phyloP scores from a whole-genome alignment of 192 early-diverging fungal species.

The Spinellus fusiger region DNA sequence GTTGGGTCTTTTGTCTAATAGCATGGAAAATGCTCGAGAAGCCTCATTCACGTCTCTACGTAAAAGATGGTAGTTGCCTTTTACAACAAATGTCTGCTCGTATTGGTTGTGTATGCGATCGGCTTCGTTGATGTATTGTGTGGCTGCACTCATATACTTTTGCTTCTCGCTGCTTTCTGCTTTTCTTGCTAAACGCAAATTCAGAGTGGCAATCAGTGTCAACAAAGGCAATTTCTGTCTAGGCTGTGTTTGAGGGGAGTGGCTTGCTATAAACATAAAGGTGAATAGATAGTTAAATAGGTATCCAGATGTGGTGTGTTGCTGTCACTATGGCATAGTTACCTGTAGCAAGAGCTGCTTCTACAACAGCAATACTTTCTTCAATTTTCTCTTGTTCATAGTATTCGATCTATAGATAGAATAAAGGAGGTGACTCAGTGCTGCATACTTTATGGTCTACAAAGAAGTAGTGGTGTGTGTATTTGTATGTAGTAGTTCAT shows the following conservation, averaged over 20 bases:
- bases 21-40: slow-evolving; percentile 42
- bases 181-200: slow-evolving; percentile 63
- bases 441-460: neutral
- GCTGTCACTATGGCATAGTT: neutral
- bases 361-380: slow-evolving; percentile 50
- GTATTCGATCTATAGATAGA: slow-evolving; percentile 57
- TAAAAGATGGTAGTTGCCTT: slow-evolving; percentile 57
- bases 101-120: slow-evolving; percentile 66
- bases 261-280: slow-evolving; percentile 5
- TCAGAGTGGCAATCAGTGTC: slow-evolving; percentile 65
- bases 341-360: slow-evolving; percentile 48
- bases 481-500: slow-evolving; percentile 3
- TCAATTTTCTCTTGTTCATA: slow-evolving; percentile 57
- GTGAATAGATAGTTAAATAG: neutral
- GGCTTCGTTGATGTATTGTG: slow-evolving; percentile 69
- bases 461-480: neutral
- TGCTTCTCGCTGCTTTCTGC: slow-evolving; percentile 39
- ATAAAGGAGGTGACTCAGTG: neutral
- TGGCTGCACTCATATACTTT: slow-evolving; percentile 59
- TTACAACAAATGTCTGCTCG: slow-evolving; percentile 64
- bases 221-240: slow-evolving; percentile 62
- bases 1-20: slow-evolving; percentile 39
- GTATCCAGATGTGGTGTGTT: neutral
- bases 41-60: slow-evolving; percentile 52
- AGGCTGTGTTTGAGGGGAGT: slow-evolving; percentile 29